phyloP scores from a whole-genome alignment of 1,284 basidiomycete species.

The Puccinia hordei region DNA sequence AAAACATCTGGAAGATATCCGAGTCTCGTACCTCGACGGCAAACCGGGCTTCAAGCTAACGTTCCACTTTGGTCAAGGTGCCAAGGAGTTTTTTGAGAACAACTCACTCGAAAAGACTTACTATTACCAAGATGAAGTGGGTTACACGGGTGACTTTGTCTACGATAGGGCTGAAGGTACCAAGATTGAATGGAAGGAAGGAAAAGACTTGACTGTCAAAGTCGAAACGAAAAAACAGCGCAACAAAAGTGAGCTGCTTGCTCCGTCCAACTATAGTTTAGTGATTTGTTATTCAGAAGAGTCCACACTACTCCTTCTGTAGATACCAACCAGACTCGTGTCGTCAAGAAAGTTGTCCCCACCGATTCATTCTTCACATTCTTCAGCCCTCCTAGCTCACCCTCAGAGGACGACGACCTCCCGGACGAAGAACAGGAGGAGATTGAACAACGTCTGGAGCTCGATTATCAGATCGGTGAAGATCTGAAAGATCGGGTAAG shows the following conservation, averaged over 20 bases:
- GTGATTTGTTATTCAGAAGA: not conserved
- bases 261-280: not conserved
- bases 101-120: constrained; percentile 49
- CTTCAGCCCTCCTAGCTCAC: constrained; percentile 43
- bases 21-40: constrained; percentile 47
- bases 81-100: constrained; percentile 50
- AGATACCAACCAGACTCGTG: constrained; percentile 51
- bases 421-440: constrained; percentile 50
- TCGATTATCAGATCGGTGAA: constrained; percentile 51
- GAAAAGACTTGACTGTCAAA: constrained; percentile 50
- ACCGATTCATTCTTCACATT: constrained; percentile 51
- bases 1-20: constrained; percentile 49
- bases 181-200: constrained; percentile 47
- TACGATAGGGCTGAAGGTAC: constrained; percentile 51
- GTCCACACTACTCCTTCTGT: not conserved
- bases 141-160: constrained; percentile 50
- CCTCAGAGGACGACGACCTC: constrained; percentile 47
- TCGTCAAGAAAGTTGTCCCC: constrained; percentile 48
- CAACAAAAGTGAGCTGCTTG: constrained; percentile 46
- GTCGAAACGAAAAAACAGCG: constrained; percentile 49
- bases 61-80: constrained; percentile 44
- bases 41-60: constrained; percentile 50
- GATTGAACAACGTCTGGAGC: constrained; percentile 47
- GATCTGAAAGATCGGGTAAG: constrained; percentile 49
- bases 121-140: constrained; percentile 51